Evolutionary conservation across 139 green algal genomes (phyloP).

Genomic region (Haematococcus lacustris): DNA sequence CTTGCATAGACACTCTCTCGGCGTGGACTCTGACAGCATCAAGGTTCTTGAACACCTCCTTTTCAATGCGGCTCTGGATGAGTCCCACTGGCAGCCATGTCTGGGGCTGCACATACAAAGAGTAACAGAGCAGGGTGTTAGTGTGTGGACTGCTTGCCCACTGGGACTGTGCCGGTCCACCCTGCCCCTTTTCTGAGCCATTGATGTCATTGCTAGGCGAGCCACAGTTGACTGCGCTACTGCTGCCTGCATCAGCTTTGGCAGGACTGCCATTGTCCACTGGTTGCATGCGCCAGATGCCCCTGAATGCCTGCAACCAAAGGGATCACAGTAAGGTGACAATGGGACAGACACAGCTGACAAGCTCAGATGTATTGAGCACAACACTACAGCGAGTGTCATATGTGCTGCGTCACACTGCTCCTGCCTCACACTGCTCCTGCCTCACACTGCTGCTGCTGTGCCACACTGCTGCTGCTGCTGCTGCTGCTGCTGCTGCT

Average conservation of each 20-base stretch:
- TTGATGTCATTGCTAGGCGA: too few relatives aligned
- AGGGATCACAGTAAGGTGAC: background rate
- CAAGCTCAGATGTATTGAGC: background rate
- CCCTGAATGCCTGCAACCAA: slow-evolving; percentile 58
- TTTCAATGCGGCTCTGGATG: slow-evolving; percentile 55
- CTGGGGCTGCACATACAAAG: slow-evolving; percentile 65
- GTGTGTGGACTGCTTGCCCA: too few relatives aligned
- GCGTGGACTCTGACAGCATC: slow-evolving; percentile 41
- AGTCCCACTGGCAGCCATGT: slow-evolving; percentile 67
- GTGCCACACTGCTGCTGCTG: too few relatives aligned
- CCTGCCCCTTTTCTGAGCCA: background rate
- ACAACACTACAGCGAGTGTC: background rate
- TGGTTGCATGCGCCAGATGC: slow-evolving; percentile 72
- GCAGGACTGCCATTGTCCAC: background rate
- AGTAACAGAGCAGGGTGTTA: slow-evolving; percentile 53
- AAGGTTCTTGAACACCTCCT: slow-evolving; percentile 62
- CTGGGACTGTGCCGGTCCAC: background rate
- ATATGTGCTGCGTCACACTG: background rate
- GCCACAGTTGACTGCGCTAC: background rate
- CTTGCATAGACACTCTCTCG: slow-evolving; percentile 1
- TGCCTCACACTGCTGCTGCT: too few relatives aligned
- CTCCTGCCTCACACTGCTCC: background rate
- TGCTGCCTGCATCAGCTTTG: background rate
- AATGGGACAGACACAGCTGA: background rate
- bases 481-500: too few relatives aligned